A percentile compares a stretch with the other conserved stretches of the same genome.
These are phyloP conservation scores for Closterium sp. DNA, from an alignment of 139 green algal species.

Conservation along the genomic window DNA sequence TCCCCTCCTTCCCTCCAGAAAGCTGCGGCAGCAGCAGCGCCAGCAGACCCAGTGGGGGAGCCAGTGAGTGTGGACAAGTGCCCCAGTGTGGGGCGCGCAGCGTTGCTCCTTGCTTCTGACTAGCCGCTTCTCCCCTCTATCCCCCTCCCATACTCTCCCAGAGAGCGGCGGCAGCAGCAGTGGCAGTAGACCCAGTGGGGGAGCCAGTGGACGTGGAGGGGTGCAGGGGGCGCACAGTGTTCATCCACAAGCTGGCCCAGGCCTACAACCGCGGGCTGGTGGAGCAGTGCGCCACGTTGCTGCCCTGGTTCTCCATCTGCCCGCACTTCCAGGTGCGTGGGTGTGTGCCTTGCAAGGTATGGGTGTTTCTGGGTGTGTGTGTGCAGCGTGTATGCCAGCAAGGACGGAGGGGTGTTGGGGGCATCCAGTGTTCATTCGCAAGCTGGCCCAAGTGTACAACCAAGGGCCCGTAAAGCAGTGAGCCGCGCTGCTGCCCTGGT, in stretches of 20 bases:
- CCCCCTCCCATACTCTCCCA: background rate
- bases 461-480: constrained; percentile 13
- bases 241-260: constrained; percentile 9
- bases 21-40: background rate
- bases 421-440: no score
- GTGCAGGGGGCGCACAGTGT: constrained; percentile 1
- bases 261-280: constrained; percentile 16
- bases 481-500: constrained; percentile 16
- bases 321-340: constrained; percentile 26
- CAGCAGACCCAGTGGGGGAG: background rate
- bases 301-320: constrained; percentile 38
- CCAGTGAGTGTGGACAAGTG: no score
- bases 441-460: constrained; percentile 10
- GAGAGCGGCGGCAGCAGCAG: background rate
- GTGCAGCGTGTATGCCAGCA: no score
- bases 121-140: background rate
- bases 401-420: no score
- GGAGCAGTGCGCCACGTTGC: constrained; percentile 24
- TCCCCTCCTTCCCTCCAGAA: no score
- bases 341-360: no score
- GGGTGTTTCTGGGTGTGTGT: background rate
- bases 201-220: background rate
- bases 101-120: no score
- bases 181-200: background rate
- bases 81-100: no score